phyloP scores from a whole-genome alignment of 306 rosid genomes.

The Cucumis melo region DNA sequence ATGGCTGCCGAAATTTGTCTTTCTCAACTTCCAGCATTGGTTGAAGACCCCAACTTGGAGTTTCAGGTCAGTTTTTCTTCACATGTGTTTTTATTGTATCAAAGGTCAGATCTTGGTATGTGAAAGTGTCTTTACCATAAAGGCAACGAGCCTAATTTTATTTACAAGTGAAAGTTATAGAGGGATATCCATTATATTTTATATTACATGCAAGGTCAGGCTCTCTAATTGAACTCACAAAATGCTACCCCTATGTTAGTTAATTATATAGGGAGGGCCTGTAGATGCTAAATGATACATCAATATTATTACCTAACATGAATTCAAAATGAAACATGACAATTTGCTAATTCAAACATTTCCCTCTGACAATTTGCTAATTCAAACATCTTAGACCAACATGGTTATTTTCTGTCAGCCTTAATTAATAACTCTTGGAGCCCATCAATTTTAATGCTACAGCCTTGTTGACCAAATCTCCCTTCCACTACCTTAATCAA shows the following conservation, averaged over 20 bases:
- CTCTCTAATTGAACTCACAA: background rate
- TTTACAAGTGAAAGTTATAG: background rate
- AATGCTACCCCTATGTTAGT: background rate
- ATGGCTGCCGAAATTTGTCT: conserved; percentile 99
- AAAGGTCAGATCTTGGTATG: background rate
- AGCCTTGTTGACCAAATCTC: background rate
- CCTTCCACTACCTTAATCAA: background rate
- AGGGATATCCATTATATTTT: background rate
- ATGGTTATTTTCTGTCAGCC: background rate
- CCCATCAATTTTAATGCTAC: background rate
- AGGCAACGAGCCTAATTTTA: background rate
- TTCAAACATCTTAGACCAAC: background rate
- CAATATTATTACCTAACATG: background rate
- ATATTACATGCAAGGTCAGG: background rate
- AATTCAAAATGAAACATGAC: background rate
- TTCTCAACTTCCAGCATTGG: conserved; percentile 85
- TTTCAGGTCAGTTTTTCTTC: conserved; percentile 45
- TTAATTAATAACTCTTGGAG: background rate
- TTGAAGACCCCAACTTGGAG: conserved; percentile 72
- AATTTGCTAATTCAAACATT: background rate
- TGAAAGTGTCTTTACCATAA: background rate
- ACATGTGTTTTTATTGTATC: background rate
- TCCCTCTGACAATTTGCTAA: background rate
- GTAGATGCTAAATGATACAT: background rate
- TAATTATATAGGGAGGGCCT: background rate